phyloP scores from a whole-genome alignment of 2,329 filamentous ascomycete species.

The Xylariaceae sp. region DNA sequence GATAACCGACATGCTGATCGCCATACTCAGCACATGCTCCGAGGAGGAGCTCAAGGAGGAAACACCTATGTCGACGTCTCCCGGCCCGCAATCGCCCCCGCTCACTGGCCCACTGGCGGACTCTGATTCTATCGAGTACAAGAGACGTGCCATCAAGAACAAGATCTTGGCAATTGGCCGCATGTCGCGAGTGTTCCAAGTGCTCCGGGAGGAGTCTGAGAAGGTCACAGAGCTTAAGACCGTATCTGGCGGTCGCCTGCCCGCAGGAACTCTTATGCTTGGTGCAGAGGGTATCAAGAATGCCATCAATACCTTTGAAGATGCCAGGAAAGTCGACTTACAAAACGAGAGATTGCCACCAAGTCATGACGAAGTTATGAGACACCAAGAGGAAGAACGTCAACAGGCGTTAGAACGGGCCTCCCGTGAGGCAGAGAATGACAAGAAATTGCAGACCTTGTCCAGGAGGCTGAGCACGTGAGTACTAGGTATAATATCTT shows the following conservation, averaged over 20 bases:
- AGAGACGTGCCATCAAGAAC: slow-evolving; percentile 97
- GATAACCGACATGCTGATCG: slow-evolving; percentile 99
- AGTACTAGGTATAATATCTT: slow-evolving; percentile 46
- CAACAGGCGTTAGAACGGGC: slow-evolving; percentile 85
- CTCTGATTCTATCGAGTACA: slow-evolving; percentile 87
- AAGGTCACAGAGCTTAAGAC: slow-evolving; percentile 97
- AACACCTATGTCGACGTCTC: slow-evolving; percentile 69
- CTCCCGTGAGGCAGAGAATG: slow-evolving; percentile 86
- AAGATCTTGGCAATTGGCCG: slow-evolving; percentile 98
- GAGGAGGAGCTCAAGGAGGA: slow-evolving; percentile 96
- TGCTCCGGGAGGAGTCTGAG: slow-evolving; percentile 95
- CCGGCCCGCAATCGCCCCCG: slow-evolving; percentile 75
- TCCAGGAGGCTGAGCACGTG: slow-evolving; percentile 95
- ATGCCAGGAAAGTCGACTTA: slow-evolving; percentile 93
- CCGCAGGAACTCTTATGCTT: slow-evolving; percentile 95
- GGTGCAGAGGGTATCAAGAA: slow-evolving; percentile 98
- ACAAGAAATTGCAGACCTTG: slow-evolving; percentile 81
- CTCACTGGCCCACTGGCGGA: slow-evolving; percentile 58
- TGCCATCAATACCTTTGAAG: slow-evolving; percentile 94
- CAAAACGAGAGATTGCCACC: slow-evolving; percentile 96
- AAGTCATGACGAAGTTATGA: slow-evolving; percentile 86
- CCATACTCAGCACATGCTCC: slow-evolving; percentile 97
- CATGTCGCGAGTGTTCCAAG: slow-evolving; percentile 96
- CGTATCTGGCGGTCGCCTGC: slow-evolving; percentile 86
- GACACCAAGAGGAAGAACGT: slow-evolving; percentile 79